These are phyloP conservation scores for Microcyclospora tardicrescens DNA, from an alignment of 2,329 filamentous ascomycete species.

Conservation along the genomic window DNA sequence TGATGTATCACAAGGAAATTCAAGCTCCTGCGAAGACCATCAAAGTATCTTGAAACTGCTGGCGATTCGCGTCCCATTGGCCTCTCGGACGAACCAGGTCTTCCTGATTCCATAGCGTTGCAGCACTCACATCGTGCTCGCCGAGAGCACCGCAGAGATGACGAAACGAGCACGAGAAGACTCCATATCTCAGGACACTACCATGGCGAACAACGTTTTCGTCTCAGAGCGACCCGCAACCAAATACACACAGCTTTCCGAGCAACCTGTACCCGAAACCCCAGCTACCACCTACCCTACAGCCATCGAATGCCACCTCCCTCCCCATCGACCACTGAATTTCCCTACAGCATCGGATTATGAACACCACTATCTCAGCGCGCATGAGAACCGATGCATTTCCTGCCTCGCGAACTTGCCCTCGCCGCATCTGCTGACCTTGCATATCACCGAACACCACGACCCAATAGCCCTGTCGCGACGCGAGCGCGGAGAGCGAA, in stretches of 20 bases:
- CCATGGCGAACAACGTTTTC: constrained; percentile 1
- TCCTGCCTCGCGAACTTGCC: constrained; percentile 84
- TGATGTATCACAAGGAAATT: too few relatives aligned
- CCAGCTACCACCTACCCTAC: constrained; percentile 19
- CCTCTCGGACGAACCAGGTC: too few relatives aligned
- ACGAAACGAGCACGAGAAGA: constrained; percentile 47
- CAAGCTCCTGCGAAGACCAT: too few relatives aligned
- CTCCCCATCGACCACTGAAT: constrained; percentile 59
- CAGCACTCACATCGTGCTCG: too few relatives aligned
- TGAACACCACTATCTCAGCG: constrained; percentile 70
- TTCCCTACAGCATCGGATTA: constrained; percentile 71
- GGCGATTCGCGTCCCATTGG: too few relatives aligned
- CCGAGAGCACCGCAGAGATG: constrained; percentile 32
- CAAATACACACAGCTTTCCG: constrained; percentile 42
- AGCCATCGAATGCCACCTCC: constrained; percentile 64
- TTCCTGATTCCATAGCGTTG: too few relatives aligned
- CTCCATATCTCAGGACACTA: constrained; percentile 28
- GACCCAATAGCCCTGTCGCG: constrained; percentile 63
- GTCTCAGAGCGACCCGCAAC: constrained; percentile 10
- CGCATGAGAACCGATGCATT: constrained; percentile 71
- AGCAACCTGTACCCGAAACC: constrained; percentile 26
- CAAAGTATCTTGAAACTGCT: too few relatives aligned
- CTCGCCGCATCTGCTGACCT: constrained; percentile 60
- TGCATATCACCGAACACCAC: constrained; percentile 88
- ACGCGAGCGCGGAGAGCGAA: constrained; percentile 73